Evolutionary conservation across 208 protist genomes (phyloP).

Genomic region (Trichomonas tenax): DNA sequence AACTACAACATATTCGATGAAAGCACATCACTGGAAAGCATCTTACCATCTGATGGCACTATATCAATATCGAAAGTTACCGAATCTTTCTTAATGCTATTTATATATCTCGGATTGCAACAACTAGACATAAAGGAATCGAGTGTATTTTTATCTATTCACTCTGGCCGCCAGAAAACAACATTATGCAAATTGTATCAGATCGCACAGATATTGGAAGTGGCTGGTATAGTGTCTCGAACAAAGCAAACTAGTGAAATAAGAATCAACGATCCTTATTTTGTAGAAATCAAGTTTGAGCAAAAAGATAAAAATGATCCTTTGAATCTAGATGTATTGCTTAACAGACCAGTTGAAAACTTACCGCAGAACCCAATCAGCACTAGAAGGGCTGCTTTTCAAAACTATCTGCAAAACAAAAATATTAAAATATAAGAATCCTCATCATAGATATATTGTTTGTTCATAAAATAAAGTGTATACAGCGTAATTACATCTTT

Average conservation of each 20-base stretch:
- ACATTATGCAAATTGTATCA: not conserved
- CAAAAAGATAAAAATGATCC: not conserved
- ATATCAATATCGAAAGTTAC: not conserved
- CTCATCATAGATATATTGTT: no score
- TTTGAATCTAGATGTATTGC: not conserved
- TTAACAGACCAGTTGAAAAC: not conserved
- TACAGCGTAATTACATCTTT: no score
- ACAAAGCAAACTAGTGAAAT: not conserved
- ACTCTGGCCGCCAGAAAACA: not conserved
- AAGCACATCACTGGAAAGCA: not conserved
- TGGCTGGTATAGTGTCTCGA: not conserved
- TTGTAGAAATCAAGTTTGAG: not conserved
- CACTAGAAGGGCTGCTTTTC: not conserved
- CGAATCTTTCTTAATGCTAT: not conserved
- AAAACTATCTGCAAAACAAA: no score
- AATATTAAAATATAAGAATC: no score
- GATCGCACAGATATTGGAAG: not conserved
- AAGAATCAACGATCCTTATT: not conserved
- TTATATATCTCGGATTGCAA: not conserved
- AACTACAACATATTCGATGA: not conserved
- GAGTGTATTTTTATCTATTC: not conserved
- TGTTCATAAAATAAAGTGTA: no score
- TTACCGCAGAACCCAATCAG: not conserved
- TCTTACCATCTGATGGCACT: not conserved
- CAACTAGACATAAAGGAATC: not conserved